Evolutionary conservation across 768 basidiomycete genomes (phyloP), one percentile per base, ranked within the genome.

Genomic region (Lactifluus echinatus): DNA sequence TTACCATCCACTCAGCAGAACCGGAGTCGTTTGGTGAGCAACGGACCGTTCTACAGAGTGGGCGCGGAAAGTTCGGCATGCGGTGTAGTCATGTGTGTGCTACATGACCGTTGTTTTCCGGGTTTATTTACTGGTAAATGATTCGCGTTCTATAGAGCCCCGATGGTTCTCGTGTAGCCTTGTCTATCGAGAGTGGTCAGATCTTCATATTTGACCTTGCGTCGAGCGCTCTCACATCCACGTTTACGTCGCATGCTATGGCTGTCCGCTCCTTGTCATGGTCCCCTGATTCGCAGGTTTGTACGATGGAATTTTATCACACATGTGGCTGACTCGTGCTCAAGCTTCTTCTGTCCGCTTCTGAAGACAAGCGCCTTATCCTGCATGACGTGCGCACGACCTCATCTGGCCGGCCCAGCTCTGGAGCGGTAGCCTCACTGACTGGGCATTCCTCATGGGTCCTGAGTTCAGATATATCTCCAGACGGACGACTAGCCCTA

Each of bases 401-500:
- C 1, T 64, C 79, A 5, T 76, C 81, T 4, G 75, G 80, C 17
- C 78, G 77, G 56, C 73, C 75, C 43, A 85, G 90, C 5, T 79
- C 80, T 19, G 86, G 88, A 39, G 85, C 86, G 1, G 90, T 94
- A 19, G 90, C 93, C 14, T 84, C 90, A 10, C 75, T 97, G 62
- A 80, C 82, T 5, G 93, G 93, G 0, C 93, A 97, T 69, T 79
- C 89, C 0, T 93, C 92, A 10, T 95, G 94, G 93, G 89, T 92
- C 2, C 76, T 97, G 36, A 85, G 83, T 65, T 75, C 83, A 7
- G 87, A 90, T 65, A 81, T 93, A 40, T 87, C 89, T 28, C 88
- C 85, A 10, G 92, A 94, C 67, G 83, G 83, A 8, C 79, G 83
- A 49, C 77, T 92, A 19, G 87, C 83, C 14, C 76, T 89, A 17